phyloP scores from a whole-genome alignment of 441 rosid species.

The Cnidoscolus chayamansa region DNA sequence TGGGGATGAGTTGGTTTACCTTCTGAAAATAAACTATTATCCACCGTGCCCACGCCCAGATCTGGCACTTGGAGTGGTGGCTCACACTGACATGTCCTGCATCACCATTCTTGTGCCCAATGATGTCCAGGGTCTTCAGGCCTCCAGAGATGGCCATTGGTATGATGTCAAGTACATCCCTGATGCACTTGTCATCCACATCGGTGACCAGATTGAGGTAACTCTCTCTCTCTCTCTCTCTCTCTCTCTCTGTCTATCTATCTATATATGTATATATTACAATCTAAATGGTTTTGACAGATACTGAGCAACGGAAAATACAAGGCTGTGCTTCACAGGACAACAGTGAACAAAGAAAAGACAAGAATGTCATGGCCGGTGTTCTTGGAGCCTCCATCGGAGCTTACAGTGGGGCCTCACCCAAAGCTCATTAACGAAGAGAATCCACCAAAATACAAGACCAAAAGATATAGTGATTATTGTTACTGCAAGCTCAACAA shows the following conservation, averaged over 20 bases:
- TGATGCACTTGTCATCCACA: constrained; percentile 64
- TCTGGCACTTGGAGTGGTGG: constrained; percentile 65
- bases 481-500: constrained; percentile 69
- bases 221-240: neutral
- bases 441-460: constrained; percentile 48
- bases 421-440: constrained; percentile 21
- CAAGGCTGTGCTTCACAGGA: constrained; percentile 36
- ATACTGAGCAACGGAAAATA: constrained; percentile 38
- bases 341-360: constrained; percentile 37
- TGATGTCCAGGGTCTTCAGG: constrained; percentile 79
- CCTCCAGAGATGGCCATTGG: constrained; percentile 70
- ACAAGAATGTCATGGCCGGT: constrained; percentile 50
- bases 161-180: constrained; percentile 67
- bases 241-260: too few relatives aligned
- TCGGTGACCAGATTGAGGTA: constrained; percentile 90
- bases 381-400: constrained; percentile 46
- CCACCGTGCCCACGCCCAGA: constrained; percentile 94
- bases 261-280: too few relatives aligned
- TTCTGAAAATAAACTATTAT: constrained; percentile 78
- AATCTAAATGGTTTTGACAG: constrained; percentile 12
- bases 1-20: constrained; percentile 53
- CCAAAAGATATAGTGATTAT: constrained; percentile 59
- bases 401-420: constrained; percentile 31
- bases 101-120: constrained; percentile 79
- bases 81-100: constrained; percentile 73